Evolutionary conservation across 495 filamentous ascomycete species (phyloP).

Genomic region (Lophiostoma macrostomum): DNA sequence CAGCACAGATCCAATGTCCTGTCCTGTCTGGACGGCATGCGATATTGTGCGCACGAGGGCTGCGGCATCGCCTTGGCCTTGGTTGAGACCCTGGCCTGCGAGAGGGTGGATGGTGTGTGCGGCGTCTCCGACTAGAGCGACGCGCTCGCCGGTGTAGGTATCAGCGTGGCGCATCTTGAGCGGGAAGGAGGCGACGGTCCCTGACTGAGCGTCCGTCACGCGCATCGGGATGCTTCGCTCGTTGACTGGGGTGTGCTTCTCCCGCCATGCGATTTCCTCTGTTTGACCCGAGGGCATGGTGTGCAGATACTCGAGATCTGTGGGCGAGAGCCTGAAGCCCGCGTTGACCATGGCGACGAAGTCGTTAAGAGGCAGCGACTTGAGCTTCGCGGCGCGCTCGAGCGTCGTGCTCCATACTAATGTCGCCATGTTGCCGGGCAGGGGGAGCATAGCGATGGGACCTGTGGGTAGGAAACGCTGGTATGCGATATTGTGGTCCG

Average conservation of each 20-base stretch:
- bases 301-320: slow-evolving; percentile 79
- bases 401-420: slow-evolving; percentile 93
- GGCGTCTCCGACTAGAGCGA: slow-evolving; percentile 89
- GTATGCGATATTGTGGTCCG: slow-evolving; percentile 70
- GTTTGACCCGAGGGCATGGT: slow-evolving; percentile 57
- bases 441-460: slow-evolving; percentile 85
- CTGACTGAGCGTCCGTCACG: slow-evolving; percentile 68
- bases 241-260: slow-evolving; percentile 62
- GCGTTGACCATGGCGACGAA: slow-evolving; percentile 90
- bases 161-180: slow-evolving; percentile 86
- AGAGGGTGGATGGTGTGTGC: slow-evolving; percentile 94
- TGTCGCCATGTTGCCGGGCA: slow-evolving; percentile 76
- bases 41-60: slow-evolving; percentile 69
- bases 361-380: slow-evolving; percentile 64
- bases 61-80: slow-evolving; percentile 83
- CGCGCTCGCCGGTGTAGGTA: slow-evolving; percentile 81
- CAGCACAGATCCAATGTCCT: slow-evolving; percentile 67
- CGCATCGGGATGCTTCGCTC: slow-evolving; percentile 50
- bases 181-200: slow-evolving; percentile 85
- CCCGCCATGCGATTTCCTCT: slow-evolving; percentile 78
- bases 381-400: slow-evolving; percentile 72
- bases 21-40: slow-evolving; percentile 74
- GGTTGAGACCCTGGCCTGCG: slow-evolving; percentile 92
- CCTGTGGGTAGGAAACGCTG: slow-evolving; percentile 93
- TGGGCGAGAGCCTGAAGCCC: slow-evolving; percentile 76